phyloP scores from a whole-genome alignment of 192 early-diverging fungal genomes.

The Coemansia sp. region DNA sequence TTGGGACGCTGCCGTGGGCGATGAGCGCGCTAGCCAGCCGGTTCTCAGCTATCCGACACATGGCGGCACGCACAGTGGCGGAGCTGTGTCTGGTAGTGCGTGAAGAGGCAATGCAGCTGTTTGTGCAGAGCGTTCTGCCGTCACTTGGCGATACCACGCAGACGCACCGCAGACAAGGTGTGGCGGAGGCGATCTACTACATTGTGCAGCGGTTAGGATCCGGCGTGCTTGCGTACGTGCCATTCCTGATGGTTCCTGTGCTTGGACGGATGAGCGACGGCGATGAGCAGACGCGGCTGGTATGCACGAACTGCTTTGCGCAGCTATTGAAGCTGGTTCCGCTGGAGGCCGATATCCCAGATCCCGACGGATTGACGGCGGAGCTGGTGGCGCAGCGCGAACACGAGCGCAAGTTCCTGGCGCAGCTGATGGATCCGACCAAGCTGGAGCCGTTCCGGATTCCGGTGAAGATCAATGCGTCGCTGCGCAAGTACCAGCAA shows the following conservation, averaged over 20 bases:
- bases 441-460: slow-evolving; percentile 86
- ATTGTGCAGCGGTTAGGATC: slow-evolving; percentile 77
- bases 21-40: slow-evolving; percentile 64
- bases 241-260: slow-evolving; percentile 95
- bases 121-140: slow-evolving; percentile 79
- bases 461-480: slow-evolving; percentile 89
- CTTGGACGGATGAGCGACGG: slow-evolving; percentile 96
- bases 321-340: slow-evolving; percentile 93
- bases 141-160: slow-evolving; percentile 71
- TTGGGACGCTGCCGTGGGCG: slow-evolving; percentile 65
- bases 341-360: slow-evolving; percentile 91
- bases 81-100: slow-evolving; percentile 69
- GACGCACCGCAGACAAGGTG: slow-evolving; percentile 79
- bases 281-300: slow-evolving; percentile 84
- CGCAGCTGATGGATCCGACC: slow-evolving; percentile 88
- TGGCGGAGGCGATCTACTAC: slow-evolving; percentile 81
- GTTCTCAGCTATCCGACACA: slow-evolving; percentile 74
- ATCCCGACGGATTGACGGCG: slow-evolving; percentile 82
- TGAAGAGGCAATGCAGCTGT: slow-evolving; percentile 70
- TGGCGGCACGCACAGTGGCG: slow-evolving; percentile 77
- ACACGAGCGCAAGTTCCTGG: slow-evolving; percentile 90
- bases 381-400: slow-evolving; percentile 79
- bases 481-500: slow-evolving; percentile 94
- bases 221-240: slow-evolving; percentile 90
- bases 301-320: slow-evolving; percentile 94